Evolutionary conservation across 208 protist species (phyloP).

Genomic region (Tetramitus jugosus): DNA sequence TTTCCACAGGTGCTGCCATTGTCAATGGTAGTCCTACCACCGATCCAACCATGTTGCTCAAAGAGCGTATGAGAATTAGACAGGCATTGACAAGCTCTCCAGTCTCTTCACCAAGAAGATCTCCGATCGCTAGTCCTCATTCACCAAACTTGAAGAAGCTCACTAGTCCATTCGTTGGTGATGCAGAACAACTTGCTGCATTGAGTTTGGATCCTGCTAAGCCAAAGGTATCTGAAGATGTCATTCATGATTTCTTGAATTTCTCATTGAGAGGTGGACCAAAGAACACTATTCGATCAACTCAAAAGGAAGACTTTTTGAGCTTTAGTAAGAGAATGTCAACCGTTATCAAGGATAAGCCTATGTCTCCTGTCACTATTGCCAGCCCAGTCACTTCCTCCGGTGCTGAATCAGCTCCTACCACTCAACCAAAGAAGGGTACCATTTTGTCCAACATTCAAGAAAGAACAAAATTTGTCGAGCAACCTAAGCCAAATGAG

Average conservation of each 20-base stretch:
- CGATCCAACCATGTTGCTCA: not conserved
- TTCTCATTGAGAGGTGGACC: not conserved
- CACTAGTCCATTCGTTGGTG: not conserved
- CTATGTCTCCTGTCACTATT: not conserved
- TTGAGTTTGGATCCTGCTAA: not conserved
- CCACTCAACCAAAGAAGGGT: not conserved
- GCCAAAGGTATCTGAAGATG: not conserved
- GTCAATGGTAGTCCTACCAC: not conserved
- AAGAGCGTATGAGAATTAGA: constrained; percentile 1
- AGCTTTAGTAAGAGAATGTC: not conserved
- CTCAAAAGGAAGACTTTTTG: not conserved
- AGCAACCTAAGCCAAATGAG: not conserved
- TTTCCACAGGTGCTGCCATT: not conserved
- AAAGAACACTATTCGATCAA: not conserved
- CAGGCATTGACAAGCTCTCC: not conserved
- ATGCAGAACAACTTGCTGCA: not conserved
- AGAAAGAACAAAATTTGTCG: not conserved
- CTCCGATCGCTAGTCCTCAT: not conserved
- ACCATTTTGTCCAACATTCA: not conserved
- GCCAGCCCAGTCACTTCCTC: not conserved
- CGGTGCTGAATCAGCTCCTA: not conserved
- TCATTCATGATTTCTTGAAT: not conserved
- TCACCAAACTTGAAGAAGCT: too few relatives aligned
- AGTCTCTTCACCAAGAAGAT: not conserved
- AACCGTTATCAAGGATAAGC: not conserved